Percentiles rank a stretch among this genome's conserved stretches.
These are phyloP conservation scores for Colletotrichum sublineola DNA, from an alignment of 2,329 filamentous ascomycete species.

Conservation along the genomic window DNA sequence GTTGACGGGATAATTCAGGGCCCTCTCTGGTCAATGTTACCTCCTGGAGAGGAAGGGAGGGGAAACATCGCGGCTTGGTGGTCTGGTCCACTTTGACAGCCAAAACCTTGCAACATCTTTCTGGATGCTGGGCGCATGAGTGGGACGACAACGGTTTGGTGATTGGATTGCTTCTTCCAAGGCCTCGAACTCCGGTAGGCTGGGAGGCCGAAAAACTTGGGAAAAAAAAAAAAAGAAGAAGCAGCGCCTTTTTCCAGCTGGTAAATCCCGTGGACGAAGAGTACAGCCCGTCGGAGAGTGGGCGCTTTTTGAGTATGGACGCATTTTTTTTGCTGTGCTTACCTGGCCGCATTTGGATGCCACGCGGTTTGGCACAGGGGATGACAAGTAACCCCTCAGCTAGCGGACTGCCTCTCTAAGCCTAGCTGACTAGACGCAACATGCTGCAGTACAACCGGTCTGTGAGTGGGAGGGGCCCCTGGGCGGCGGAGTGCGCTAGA, in stretches of 20 bases:
- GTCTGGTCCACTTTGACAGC: no score
- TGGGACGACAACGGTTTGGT: no score
- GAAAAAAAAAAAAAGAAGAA: no score
- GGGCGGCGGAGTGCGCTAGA: conserved; percentile 10
- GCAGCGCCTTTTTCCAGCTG: background rate
- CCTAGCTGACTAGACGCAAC: background rate
- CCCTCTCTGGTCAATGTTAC: background rate
- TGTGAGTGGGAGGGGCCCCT: background rate
- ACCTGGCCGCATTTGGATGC: conserved; percentile 18
- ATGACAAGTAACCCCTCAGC: background rate
- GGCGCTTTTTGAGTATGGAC: conserved; percentile 34
- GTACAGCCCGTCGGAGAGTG: conserved; percentile 26
- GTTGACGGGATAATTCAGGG: background rate
- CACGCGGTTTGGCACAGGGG: conserved; percentile 13
- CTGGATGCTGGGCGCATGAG: no score
- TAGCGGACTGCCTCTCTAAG: background rate
- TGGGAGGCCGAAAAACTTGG: background rate
- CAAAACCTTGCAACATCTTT: no score
- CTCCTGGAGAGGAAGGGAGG: no score
- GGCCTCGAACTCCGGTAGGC: background rate
- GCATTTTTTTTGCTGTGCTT: conserved; percentile 1
- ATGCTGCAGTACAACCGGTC: background rate
- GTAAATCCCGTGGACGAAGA: conserved; percentile 16
- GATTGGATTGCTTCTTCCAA: no score
- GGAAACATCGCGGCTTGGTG: no score